Evolutionary conservation across 495 filamentous ascomycete genomes (phyloP).

Genomic region (Neurospora sp.): DNA sequence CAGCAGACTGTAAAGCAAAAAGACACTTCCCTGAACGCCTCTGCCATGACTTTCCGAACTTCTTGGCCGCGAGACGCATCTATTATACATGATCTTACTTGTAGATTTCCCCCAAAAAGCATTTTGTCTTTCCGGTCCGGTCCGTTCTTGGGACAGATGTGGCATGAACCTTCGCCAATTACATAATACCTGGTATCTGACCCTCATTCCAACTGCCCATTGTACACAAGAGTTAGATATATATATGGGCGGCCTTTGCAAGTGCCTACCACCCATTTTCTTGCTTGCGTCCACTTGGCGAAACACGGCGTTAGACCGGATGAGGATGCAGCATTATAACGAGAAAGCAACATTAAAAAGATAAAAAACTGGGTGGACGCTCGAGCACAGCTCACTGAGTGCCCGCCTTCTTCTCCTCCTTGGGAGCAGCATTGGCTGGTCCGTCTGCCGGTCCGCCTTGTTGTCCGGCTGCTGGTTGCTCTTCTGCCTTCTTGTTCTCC

Average conservation of each 20-base stretch:
- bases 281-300: neutral
- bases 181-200: neutral
- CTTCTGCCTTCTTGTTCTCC: slow-evolving; percentile 31
- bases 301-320: neutral
- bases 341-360: neutral
- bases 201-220: neutral
- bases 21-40: slow-evolving; percentile 10
- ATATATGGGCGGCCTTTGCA: neutral
- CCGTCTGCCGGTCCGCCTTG: neutral
- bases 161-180: neutral
- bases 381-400: neutral
- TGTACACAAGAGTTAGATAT: neutral
- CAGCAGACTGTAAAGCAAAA: neutral
- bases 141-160: neutral
- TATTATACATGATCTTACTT: slow-evolving; percentile 8
- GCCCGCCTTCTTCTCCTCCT: slow-evolving; percentile 1
- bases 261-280: neutral
- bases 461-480: slow-evolving; percentile 3
- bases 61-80: slow-evolving; percentile 3
- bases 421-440: slow-evolving; percentile 2
- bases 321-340: neutral
- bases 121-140: slow-evolving; percentile 7
- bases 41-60: slow-evolving; percentile 8
- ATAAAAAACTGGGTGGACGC: neutral
- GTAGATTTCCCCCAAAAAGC: neutral